Conservation (phyloP, 1,139 yeast species). For the Arxiozyma heterogenica region DNA sequence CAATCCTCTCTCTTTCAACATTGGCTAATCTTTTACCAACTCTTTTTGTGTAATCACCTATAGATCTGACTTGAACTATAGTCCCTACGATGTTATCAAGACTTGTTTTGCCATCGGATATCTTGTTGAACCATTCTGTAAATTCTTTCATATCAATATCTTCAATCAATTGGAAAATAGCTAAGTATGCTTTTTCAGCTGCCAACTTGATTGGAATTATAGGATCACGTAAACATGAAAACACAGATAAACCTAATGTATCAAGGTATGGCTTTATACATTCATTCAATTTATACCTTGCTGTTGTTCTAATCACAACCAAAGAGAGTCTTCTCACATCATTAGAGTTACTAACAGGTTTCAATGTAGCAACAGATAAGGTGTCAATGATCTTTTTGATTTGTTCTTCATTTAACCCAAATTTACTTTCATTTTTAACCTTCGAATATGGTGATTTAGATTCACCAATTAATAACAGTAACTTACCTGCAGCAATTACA, state of each 20-base stretch:
- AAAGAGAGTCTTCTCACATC: constrained; percentile 76
- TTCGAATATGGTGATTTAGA: constrained; percentile 35
- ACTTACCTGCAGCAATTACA: constrained; percentile 74
- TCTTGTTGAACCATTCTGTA: constrained; percentile 46
- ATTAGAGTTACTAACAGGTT: constrained; percentile 54
- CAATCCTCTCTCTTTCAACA: constrained; percentile 77
- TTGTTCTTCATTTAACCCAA: constrained; percentile 35
- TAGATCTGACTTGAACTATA: constrained; percentile 57
- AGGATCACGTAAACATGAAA: constrained; percentile 74
- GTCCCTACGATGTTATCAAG: constrained; percentile 39
- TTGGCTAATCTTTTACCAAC: constrained; percentile 76
- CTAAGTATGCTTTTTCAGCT: constrained; percentile 82
- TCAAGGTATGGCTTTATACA: constrained; percentile 47
- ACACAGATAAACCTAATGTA: constrained; percentile 60
- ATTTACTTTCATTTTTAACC: constrained; percentile 25
- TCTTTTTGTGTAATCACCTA: constrained; percentile 80
- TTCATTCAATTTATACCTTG: constrained; percentile 47
- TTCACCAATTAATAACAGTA: constrained; percentile 46
- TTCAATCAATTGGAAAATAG: constrained; percentile 62
- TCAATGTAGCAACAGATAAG: constrained; percentile 41
- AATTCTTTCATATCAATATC: constrained; percentile 53
- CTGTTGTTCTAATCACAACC: constrained; percentile 66
- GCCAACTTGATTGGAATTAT: constrained; percentile 88
- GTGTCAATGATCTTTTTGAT: constrained; percentile 38
- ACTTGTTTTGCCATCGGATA: constrained; percentile 22